Evolutionary conservation across 805 yeast species (phyloP), one percentile per base, ranked within the genome.

Genomic region (Saccharomycopsis fodiens): DNA sequence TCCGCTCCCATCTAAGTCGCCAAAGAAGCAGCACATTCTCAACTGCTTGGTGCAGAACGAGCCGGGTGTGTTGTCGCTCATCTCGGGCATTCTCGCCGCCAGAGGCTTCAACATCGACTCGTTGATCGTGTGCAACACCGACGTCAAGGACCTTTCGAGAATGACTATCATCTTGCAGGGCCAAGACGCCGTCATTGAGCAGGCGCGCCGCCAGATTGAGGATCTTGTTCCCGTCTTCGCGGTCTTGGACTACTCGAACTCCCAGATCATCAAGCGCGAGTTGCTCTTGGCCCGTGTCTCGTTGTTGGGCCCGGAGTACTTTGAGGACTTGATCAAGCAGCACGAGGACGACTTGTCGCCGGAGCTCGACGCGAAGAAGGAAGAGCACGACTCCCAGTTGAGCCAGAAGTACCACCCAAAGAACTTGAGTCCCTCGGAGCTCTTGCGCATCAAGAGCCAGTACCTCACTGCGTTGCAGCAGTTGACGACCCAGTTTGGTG

Each of bases 91-190:
- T 44, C 74, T 93, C 55, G 98, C 98, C 32, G 97, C 97, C 34
- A 77, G 98, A 64, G 98, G 98, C 15, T 93, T 93, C 78, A 93
- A 93, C 70, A 93, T 93, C 59, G 98, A 93, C 65, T 91, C 97
- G 8, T 74, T 93, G 53, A 96, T 93, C 48, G 98, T 93, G 39
- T 91, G 96, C 63, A 85, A 82, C 69, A 93, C 98, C 34, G 97
- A 91, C 64, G 97, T 93, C 49, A 79, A 82, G 65, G 97, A 93
- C 61, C 74, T 93, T 55, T 85, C 96, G 25, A 77, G 98, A 63
- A 93, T 93, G 98, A 93, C 98, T 5, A 86, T 93, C 57, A 96
- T 87, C 8, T 71, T 93, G 57, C 82, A 80, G 47, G 98, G 97
- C 51, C 95, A 87, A 64, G 96, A 91, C 59, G 96, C 93, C 21